These are phyloP conservation scores for Asterophora lycoperdoides DNA, from an alignment of 768 basidiomycete genomes.

Conservation along the genomic window DNA sequence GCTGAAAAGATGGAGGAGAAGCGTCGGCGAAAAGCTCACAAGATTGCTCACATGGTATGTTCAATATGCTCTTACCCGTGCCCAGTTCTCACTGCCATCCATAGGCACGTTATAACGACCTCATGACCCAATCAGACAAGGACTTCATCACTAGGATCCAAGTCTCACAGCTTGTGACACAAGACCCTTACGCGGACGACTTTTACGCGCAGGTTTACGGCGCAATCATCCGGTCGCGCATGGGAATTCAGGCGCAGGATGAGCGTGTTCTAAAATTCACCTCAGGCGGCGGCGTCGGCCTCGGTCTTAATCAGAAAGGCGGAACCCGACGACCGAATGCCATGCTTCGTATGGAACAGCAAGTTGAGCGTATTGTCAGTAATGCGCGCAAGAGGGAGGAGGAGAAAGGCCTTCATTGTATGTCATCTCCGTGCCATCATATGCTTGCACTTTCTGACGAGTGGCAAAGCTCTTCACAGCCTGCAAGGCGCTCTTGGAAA, in stretches of 20 bases:
- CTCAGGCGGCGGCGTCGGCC: slow-evolving; percentile 77
- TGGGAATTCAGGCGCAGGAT: slow-evolving; percentile 68
- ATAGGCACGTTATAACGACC: slow-evolving; percentile 87
- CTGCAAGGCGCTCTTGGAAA: slow-evolving; percentile 93
- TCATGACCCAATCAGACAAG: slow-evolving; percentile 98
- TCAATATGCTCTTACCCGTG: neutral
- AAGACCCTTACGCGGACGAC: slow-evolving; percentile 96
- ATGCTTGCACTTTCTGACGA: neutral
- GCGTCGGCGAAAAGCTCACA: slow-evolving; percentile 72
- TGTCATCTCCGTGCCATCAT: slow-evolving; percentile 7
- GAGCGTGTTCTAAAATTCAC: slow-evolving; percentile 85
- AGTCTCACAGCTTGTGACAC: slow-evolving; percentile 94
- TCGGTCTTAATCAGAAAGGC: slow-evolving; percentile 70
- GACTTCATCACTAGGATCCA: slow-evolving; percentile 99
- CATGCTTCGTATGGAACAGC: slow-evolving; percentile 90
- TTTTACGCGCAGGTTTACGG: slow-evolving; percentile 98
- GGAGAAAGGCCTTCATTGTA: slow-evolving; percentile 69
- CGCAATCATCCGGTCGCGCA: slow-evolving; percentile 73
- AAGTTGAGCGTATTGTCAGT: slow-evolving; percentile 94
- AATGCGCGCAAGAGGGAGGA: slow-evolving; percentile 84
- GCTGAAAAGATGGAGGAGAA: slow-evolving; percentile 87
- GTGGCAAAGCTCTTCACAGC: slow-evolving; percentile 55
- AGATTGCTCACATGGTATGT: slow-evolving; percentile 85
- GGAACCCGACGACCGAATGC: slow-evolving; percentile 73
- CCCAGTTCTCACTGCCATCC: slow-evolving; percentile 9